A percentile compares a stretch with the other conserved stretches of the same genome.
phyloP scores from a whole-genome alignment of 768 basidiomycete genomes.

The Tylopilus cervinicoccineus region DNA sequence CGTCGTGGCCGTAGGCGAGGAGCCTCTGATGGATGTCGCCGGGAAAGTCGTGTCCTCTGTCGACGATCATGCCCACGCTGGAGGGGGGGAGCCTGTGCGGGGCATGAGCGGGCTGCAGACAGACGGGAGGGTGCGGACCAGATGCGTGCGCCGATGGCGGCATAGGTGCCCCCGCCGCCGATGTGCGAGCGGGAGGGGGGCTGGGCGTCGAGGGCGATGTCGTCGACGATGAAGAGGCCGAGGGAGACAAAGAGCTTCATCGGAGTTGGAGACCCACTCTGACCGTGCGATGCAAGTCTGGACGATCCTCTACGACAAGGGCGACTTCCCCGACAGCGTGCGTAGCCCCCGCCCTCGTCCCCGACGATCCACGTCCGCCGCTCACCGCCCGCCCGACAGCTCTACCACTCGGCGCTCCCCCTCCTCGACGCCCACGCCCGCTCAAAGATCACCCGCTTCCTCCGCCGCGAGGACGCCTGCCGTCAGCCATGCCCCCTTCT shows the following conservation, averaged over 20 bases:
- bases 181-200: slow-evolving; percentile 47
- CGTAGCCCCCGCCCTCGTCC: slow-evolving; percentile 19
- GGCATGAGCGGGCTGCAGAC: neutral
- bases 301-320: slow-evolving; percentile 36
- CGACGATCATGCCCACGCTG: slow-evolving; percentile 77
- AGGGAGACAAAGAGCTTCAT: slow-evolving; percentile 53
- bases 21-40: slow-evolving; percentile 49
- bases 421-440: slow-evolving; percentile 56
- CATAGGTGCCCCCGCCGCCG: slow-evolving; percentile 87
- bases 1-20: slow-evolving; percentile 59
- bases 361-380: neutral
- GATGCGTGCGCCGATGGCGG: slow-evolving; percentile 74
- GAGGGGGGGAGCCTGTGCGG: slow-evolving; percentile 56
- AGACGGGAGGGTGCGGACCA: slow-evolving; percentile 43
- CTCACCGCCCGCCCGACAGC: slow-evolving; percentile 34
- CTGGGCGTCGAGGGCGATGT: slow-evolving; percentile 45
- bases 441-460: slow-evolving; percentile 59
- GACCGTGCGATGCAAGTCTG: slow-evolving; percentile 39
- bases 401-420: slow-evolving; percentile 57
- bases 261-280: slow-evolving; percentile 21
- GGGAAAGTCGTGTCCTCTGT: slow-evolving; percentile 78
- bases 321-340: slow-evolving; percentile 34
- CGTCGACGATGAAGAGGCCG: slow-evolving; percentile 90
- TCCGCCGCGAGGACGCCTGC: slow-evolving; percentile 70
- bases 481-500: slow-evolving; percentile 26